Evolutionary conservation across 2,329 filamentous ascomycete genomes (phyloP).

Genomic region (Fusarium pseudoanthophilum): DNA sequence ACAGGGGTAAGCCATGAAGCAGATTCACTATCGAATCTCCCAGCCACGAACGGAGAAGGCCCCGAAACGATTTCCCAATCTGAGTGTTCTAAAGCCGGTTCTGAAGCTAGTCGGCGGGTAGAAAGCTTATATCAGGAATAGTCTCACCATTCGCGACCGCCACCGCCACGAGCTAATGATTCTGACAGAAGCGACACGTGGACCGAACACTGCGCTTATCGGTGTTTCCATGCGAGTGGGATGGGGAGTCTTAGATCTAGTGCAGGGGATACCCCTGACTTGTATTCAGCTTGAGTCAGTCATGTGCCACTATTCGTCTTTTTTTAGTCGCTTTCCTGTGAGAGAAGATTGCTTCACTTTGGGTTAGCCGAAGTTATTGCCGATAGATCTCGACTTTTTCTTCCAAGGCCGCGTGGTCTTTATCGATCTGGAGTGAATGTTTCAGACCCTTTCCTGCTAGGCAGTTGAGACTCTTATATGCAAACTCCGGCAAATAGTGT

Average conservation of each 20-base stretch:
- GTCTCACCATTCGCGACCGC: background rate
- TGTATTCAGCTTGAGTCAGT: background rate
- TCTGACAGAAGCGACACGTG: slow-evolving; percentile 1
- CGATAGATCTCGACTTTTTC: too few species aligned
- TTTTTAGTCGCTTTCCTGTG: background rate
- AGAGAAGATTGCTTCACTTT: background rate
- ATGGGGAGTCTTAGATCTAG: background rate
- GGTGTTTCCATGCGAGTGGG: background rate
- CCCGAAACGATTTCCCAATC: background rate
- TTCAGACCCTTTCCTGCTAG: fast-evolving
- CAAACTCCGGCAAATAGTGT: too few species aligned
- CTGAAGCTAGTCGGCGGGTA: background rate
- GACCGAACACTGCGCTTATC: background rate
- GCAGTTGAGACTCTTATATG: too few species aligned
- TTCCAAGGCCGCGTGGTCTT: background rate
- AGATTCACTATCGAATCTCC: background rate
- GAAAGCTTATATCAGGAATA: background rate
- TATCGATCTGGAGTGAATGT: fast-evolving
- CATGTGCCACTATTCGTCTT: background rate
- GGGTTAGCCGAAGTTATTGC: background rate
- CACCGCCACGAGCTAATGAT: background rate
- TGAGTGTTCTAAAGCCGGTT: too few species aligned
- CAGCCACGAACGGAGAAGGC: background rate
- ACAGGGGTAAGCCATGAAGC: background rate
- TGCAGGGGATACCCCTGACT: background rate